Evolutionary conservation across 768 basidiomycete species (phyloP), one percentile per base, ranked within the genome.

Genomic region (Pilatotrama ljubarskyi): DNA sequence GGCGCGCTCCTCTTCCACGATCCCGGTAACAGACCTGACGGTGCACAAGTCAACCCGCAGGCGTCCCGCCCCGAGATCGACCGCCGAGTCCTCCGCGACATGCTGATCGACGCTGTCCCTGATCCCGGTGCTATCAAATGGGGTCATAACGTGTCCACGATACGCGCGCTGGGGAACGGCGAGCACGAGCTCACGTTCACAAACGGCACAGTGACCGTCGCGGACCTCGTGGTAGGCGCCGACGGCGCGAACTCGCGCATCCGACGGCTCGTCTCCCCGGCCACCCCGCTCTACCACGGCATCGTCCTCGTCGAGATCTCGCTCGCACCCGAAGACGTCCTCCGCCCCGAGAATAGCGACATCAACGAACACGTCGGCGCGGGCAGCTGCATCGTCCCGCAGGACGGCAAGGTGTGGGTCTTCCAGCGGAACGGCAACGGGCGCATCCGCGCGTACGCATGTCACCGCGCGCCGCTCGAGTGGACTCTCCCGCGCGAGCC

Each of bases 231-330:
- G 41, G 61, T 77, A 38, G 76, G 76, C 77, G 29, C 29, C 29
- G 29, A 32, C 29, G 29, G 29, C 29, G 29, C 29, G 29, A 4
- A 32, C 29, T 32, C 76, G 15, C 70, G 69, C 57, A 68, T 75
- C 8, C 75, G 78, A 13, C 63, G 68, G 3, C 63, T 76, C 46
- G 57, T 78, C 29, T 70, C 72, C 24, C 50, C 69, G 18, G 65
- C 68, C 14, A 54, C 56, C 32, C 76, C 78, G 3, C 48, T 63
- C 29, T 79, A 76, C 64, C 69, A 71, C 14, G 77, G 76, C 10
- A 64, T 73, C 43, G 50, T 56, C 9, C 58, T 55, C 50, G 65
- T 60, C 29, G 52, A 53, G 11, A 42, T 55, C 26, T 51, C 73
- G 54, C 71, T 76, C 11, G 43, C 62, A 2, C 52, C 72, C 22